Evolutionary conservation across 1,284 basidiomycete genomes (phyloP).

Genomic region (Mycena citricolor): DNA sequence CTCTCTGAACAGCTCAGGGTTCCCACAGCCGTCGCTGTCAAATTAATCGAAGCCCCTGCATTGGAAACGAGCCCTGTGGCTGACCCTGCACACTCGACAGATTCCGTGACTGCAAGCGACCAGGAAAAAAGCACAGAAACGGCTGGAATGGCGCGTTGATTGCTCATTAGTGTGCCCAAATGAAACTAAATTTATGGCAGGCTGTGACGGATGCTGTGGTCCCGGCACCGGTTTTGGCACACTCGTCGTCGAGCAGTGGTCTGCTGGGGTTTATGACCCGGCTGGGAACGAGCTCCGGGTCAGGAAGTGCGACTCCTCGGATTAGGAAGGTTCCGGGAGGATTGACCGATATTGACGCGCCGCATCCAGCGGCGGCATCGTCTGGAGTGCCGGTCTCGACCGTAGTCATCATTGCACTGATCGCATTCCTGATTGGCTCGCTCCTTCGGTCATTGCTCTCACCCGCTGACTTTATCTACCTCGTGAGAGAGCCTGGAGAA

Average conservation of each 20-base stretch:
- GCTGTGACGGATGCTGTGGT: conserved; percentile 24
- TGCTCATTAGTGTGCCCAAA: conserved; percentile 10
- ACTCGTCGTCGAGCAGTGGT: conserved; percentile 30
- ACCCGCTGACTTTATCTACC: conserved; percentile 90
- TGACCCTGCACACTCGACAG: conserved; percentile 31
- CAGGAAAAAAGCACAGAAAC: conserved; percentile 22
- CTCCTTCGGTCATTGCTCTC: conserved; percentile 83
- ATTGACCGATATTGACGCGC: conserved; percentile 27
- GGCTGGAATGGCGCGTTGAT: conserved; percentile 24
- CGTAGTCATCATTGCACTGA: conserved; percentile 77
- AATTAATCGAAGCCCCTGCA: conserved; percentile 48
- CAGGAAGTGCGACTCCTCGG: conserved; percentile 20
- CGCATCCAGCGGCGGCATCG: conserved; percentile 16
- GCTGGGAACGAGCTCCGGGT: conserved; percentile 27
- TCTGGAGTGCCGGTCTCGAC: conserved; percentile 46
- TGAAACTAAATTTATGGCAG: conserved; percentile 23
- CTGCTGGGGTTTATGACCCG: conserved; percentile 42
- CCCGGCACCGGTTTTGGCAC: conserved; percentile 8
- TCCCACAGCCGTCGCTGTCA: conserved; percentile 64
- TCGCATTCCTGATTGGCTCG: conserved; percentile 90
- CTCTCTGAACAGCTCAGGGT: conserved; percentile 60
- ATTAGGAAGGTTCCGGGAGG: conserved; percentile 28
- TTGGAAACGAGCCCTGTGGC: conserved; percentile 27
- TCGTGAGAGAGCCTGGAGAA: conserved; percentile 57
- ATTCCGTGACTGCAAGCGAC: conserved; percentile 31